Evolutionary conservation across 805 yeast species (phyloP).

Genomic region (Saturnispora kantuleensis): DNA sequence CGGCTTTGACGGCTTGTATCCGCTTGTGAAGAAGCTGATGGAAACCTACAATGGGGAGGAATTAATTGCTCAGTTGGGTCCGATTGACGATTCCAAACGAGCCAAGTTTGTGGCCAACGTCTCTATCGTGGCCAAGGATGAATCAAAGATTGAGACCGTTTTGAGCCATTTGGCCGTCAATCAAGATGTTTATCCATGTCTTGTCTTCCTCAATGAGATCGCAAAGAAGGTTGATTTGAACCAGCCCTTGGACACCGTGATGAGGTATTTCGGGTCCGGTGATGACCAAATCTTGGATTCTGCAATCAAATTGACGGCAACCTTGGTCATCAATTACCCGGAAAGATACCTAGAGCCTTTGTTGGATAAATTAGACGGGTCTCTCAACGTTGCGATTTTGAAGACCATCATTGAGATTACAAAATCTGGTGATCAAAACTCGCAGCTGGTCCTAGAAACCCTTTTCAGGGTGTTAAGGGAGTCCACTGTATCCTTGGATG

Average conservation of each 20-base stretch:
- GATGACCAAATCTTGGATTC: constrained; percentile 31
- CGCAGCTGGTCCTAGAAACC: no score
- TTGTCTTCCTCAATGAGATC: constrained; percentile 40
- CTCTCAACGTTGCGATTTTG: constrained; percentile 6
- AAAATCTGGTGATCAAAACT: no score
- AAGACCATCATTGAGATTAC: constrained; percentile 11
- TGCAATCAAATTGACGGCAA: constrained; percentile 46
- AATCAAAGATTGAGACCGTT: constrained; percentile 20
- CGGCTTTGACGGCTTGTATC: constrained; percentile 15
- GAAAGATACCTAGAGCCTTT: constrained; percentile 30
- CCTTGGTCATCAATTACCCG: constrained; percentile 33
- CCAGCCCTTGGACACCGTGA: constrained; percentile 30
- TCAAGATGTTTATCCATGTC: constrained; percentile 20
- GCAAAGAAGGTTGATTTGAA: constrained; percentile 29
- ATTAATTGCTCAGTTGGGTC: constrained; percentile 15
- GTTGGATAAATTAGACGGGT: constrained; percentile 19
- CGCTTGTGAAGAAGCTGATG: constrained; percentile 14
- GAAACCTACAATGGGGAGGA: constrained; percentile 7
- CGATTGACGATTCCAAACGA: constrained; percentile 17
- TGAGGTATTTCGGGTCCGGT: constrained; percentile 20
- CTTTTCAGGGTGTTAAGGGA: constrained; percentile 4
- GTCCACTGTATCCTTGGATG: constrained; percentile 2
- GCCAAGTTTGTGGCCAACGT: constrained; percentile 26
- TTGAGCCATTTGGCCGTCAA: constrained; percentile 15
- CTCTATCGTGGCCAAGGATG: constrained; percentile 26